Evolutionary conservation across 768 basidiomycete species (phyloP), one percentile per base, ranked within the genome.

Genomic region (Tylopilus felleus): DNA sequence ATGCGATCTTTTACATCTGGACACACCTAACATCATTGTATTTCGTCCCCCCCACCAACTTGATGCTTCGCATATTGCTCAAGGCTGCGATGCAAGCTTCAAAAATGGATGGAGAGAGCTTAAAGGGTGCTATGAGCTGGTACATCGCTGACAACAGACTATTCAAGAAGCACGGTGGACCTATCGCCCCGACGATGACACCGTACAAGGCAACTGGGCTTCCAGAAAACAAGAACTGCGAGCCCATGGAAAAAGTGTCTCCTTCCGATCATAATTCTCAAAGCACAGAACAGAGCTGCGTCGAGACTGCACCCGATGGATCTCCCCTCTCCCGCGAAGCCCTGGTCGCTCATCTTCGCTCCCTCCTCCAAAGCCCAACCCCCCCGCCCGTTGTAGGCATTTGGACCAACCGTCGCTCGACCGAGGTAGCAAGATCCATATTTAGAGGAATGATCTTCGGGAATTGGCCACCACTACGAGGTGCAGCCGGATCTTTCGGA

Each of bases 1-100:
- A 88, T 59, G 71, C 78, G 8, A 77, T 85, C 4, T 85, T 88
- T 65, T 71, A 71, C 40, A 61, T 91, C 1, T 93, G 88, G 86
- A 82, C 85, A n/a, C 69, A 82, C 23, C 80, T 90, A 70, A 72
- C 72, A 4, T 61, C 68, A 0, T 66, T 91, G 4, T 93, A 87
- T 65, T 76, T 73, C 5, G 72, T 85, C 0, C 65, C 72, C 4
- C 85, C 85, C 0, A 80, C 86, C 43, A 66, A 75, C 17, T 65
- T 69, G 47, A 81, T 86, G 28, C 77, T 93, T 49, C 74, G 76
- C 41, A 73, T 85, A 49, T 63, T 93, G 12, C 75, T 92, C 45
- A 77, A 83, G 49, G 74, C 83, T 2, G 84, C 86, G 1, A 74
- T 83, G 3, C 71, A 77, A 17, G 80, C 83, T 5, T 69, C 73